These are phyloP conservation scores for Darksidea phi DNA, from an alignment of 495 filamentous ascomycete genomes.

Conservation along the genomic window DNA sequence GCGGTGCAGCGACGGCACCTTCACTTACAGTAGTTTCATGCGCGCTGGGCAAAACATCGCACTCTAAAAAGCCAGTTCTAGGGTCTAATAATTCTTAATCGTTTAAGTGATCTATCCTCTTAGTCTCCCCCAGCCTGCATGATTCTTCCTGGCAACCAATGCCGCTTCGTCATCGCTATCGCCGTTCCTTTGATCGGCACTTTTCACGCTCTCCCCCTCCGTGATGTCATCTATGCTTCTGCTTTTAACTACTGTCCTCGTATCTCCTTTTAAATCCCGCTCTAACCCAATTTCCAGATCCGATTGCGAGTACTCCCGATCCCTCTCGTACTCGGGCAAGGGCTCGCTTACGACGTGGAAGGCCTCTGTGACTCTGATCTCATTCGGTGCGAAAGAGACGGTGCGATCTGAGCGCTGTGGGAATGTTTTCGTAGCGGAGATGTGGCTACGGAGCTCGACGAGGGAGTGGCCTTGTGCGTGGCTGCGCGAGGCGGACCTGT, in stretches of 20 bases:
- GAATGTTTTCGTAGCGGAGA: background rate
- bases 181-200: constrained; percentile 1
- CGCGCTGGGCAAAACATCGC: too few relatives aligned
- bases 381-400: constrained; percentile 13
- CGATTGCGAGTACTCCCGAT: background rate
- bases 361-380: constrained; percentile 29
- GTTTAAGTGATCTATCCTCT: too few relatives aligned
- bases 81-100: too few relatives aligned
- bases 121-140: constrained; percentile 7
- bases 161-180: constrained; percentile 26
- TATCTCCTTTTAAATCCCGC: background rate
- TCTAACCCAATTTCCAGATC: background rate
- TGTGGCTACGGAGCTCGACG: constrained; percentile 16
- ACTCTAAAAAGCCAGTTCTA: too few relatives aligned
- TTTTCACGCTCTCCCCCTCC: constrained; percentile 26
- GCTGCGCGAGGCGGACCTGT: constrained; percentile 4
- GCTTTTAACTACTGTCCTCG: constrained; percentile 1
- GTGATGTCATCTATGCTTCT: constrained; percentile 29
- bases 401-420: background rate
- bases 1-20: too few relatives aligned
- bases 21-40: too few relatives aligned
- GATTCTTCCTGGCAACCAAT: constrained; percentile 2
- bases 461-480: constrained; percentile 11
- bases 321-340: background rate
- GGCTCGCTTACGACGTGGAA: constrained; percentile 16